Evolutionary conservation across 257 asterid genomes (phyloP).

Genomic region (Solanum paucissectum): DNA sequence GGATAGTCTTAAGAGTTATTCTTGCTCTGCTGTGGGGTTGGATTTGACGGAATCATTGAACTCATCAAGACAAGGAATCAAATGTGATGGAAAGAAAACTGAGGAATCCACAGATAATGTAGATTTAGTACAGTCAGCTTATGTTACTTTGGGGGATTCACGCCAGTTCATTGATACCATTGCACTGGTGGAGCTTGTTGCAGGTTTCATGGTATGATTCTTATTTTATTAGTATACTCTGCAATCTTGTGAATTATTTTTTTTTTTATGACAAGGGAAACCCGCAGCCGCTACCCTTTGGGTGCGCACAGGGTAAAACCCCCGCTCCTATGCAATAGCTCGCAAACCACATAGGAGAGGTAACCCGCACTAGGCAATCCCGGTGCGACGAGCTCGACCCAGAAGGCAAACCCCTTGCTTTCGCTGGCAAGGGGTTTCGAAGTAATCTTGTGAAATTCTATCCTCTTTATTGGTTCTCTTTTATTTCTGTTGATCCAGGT

Average conservation of each 20-base stretch:
- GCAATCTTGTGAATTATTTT: neutral
- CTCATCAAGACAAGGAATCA: constrained; percentile 4
- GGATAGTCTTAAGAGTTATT: constrained; percentile 42
- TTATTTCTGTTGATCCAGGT: neutral
- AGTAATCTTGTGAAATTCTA: neutral
- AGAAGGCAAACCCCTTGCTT: too few species aligned
- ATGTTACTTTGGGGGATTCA: constrained; percentile 15
- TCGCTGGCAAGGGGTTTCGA: too few species aligned
- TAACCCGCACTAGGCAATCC: too few species aligned
- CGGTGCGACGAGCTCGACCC: too few species aligned
- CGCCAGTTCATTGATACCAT: constrained; percentile 40
- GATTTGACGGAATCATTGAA: constrained; percentile 15
- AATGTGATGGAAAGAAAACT: constrained; percentile 5
- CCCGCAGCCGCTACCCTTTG: too few species aligned
- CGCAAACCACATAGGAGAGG: too few species aligned
- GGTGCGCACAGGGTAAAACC: too few species aligned
- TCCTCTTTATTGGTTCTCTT: neutral
- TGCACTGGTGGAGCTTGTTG: constrained; percentile 62
- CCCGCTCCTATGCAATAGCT: too few species aligned
- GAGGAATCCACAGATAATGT: constrained; percentile 13
- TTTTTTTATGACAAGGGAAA: too few species aligned
- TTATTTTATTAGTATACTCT: neutral
- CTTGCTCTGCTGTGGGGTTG: constrained; percentile 16
- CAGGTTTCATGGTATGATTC: constrained; percentile 58
- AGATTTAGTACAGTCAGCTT: constrained; percentile 7